Evolutionary conservation across 1,284 basidiomycete species (phyloP).

Genomic region (Apiotrichum gamsii): DNA sequence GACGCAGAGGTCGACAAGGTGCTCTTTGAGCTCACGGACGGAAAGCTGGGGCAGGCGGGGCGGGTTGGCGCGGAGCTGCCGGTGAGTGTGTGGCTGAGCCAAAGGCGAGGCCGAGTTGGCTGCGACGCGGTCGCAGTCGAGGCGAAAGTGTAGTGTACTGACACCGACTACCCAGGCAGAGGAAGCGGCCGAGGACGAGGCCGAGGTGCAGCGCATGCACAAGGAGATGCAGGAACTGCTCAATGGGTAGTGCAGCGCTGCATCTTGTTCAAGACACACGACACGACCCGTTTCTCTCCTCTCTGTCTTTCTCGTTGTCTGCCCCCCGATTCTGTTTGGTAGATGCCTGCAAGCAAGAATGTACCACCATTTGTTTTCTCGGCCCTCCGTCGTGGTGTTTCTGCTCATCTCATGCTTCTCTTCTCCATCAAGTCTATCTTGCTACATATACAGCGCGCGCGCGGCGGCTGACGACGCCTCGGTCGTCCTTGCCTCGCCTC

Average conservation of each 20-base stretch:
- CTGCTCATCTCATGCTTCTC: neutral
- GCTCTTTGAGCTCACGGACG: conserved; percentile 89
- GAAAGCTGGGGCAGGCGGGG: conserved; percentile 81
- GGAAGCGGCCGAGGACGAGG: conserved; percentile 73
- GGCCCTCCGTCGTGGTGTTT: neutral
- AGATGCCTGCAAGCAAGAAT: too few species aligned
- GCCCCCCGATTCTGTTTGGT: too few species aligned
- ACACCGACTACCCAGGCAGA: conserved; percentile 49
- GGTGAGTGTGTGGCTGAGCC: conserved; percentile 55
- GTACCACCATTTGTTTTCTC: conserved; percentile 54
- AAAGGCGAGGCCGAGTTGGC: neutral
- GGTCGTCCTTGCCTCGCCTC: too few species aligned
- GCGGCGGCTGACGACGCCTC: too few species aligned
- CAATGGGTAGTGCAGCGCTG: conserved; percentile 61
- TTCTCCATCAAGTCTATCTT: conserved; percentile 1
- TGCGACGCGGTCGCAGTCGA: neutral
- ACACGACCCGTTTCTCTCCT: neutral
- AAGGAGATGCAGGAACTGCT: conserved; percentile 76
- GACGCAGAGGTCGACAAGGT: conserved; percentile 97
- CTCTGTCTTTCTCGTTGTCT: too few species aligned
- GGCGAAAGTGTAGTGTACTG: neutral
- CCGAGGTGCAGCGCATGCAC: conserved; percentile 78
- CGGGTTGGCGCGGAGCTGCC: conserved; percentile 67
- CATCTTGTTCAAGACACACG: neutral
- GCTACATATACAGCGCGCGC: conserved; percentile 1